A percentile compares a stretch with the other conserved stretches of the same genome.
Evolutionary conservation across 257 asterid genomes (phyloP).

Genomic region (Cinchona pubescens): DNA sequence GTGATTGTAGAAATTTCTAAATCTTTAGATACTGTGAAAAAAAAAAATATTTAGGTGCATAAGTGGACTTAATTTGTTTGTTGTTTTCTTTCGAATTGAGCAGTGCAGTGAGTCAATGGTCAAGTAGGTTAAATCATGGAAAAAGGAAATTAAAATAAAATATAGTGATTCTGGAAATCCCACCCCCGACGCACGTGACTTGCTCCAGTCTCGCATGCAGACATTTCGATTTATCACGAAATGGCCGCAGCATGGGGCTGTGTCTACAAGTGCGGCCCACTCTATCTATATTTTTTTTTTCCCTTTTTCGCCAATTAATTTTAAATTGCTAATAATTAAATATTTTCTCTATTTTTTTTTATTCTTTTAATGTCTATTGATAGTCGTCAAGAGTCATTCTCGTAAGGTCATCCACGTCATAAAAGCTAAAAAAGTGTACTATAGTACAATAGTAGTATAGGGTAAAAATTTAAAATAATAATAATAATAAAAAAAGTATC

Average conservation of each 20-base stretch:
- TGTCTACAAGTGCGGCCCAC: conserved; percentile 5
- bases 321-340: background rate
- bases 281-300: background rate
- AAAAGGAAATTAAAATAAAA: conserved; percentile 9
- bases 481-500: no score
- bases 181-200: conserved; percentile 59
- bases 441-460: no score
- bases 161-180: conserved; percentile 29
- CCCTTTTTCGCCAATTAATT: background rate
- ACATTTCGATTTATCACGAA: conserved; percentile 26
- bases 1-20: no score
- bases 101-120: conserved; percentile 16
- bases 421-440: conserved; percentile 8
- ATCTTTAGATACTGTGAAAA: no score
- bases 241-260: conserved; percentile 54
- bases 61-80: background rate
- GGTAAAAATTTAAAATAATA: no score
- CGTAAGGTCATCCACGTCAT: conserved; percentile 28
- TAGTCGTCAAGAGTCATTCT: conserved; percentile 36
- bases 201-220: conserved; percentile 31
- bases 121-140: conserved; percentile 16
- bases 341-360: background rate
- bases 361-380: conserved; percentile 25
- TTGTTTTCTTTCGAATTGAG: background rate
- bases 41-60: no score